Percentiles rank a stretch among this genome's conserved stretches.
Evolutionary conservation across 768 basidiomycete species (phyloP).

Genomic region (Psilocybe cyanescens): DNA sequence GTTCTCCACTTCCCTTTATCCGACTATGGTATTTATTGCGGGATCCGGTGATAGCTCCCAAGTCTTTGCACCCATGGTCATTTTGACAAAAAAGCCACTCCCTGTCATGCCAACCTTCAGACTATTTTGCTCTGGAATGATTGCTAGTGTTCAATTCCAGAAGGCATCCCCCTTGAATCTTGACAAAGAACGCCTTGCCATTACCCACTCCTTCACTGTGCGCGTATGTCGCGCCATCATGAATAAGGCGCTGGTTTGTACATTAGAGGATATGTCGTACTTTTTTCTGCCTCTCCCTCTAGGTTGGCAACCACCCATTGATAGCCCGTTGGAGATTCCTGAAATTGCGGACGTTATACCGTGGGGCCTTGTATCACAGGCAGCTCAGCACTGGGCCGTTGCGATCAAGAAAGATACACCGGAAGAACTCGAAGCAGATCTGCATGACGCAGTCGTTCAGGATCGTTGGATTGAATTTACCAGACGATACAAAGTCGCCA

Average conservation of each 20-base stretch:
- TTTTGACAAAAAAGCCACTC: conserved; percentile 71
- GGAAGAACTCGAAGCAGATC: conserved; percentile 44
- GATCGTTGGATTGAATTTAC: conserved; percentile 81
- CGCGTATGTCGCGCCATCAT: conserved; percentile 62
- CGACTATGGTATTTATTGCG: conserved; percentile 52
- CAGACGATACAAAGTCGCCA: conserved; percentile 61
- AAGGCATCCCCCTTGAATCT: conserved; percentile 55
- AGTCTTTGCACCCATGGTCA: conserved; percentile 58
- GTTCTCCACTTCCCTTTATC: conserved; percentile 48
- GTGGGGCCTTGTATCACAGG: conserved; percentile 65
- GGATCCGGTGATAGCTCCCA: conserved; percentile 32
- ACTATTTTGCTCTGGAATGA: conserved; percentile 59
- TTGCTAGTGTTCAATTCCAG: conserved; percentile 44
- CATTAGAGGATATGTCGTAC: conserved; percentile 58
- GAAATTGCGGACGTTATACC: conserved; percentile 52
- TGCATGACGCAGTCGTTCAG: conserved; percentile 72
- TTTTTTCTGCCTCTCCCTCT: conserved; percentile 65
- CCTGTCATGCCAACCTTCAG: conserved; percentile 59
- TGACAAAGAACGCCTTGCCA: conserved; percentile 45
- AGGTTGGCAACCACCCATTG: conserved; percentile 37
- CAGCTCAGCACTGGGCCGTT: conserved; percentile 53
- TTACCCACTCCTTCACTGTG: conserved; percentile 64
- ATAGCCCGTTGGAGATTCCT: conserved; percentile 30
- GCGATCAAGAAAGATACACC: conserved; percentile 44
- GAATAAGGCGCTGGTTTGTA: conserved; percentile 71